A percentile compares a stretch with the other conserved stretches of the same genome.
Conservation (phyloP, 441 rosid genomes). For the Cnidoscolus chayamansa region DNA sequence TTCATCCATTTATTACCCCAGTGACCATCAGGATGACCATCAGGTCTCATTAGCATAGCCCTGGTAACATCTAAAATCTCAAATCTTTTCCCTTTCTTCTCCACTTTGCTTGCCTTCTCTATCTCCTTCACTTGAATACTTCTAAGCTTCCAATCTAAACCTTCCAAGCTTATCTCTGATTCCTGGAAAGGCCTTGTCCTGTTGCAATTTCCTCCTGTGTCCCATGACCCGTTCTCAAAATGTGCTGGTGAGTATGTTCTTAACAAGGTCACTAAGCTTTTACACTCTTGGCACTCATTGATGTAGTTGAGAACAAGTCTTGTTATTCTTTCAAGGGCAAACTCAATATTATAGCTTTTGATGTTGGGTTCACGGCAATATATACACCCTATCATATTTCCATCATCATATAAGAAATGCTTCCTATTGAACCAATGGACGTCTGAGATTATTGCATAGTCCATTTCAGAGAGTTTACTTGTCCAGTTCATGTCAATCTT, state of each 20-base stretch:
- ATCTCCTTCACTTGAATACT: slow-evolving; percentile 48
- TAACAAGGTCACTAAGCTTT: slow-evolving; percentile 33
- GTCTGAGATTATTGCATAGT: slow-evolving; percentile 56
- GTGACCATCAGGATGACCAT: slow-evolving; percentile 66
- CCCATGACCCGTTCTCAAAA: slow-evolving; percentile 79
- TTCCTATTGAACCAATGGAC: slow-evolving; percentile 82
- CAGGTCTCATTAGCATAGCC: slow-evolving; percentile 76
- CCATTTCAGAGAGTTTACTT: slow-evolving; percentile 40
- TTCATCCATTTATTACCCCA: slow-evolving; percentile 73
- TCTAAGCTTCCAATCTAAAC: slow-evolving; percentile 48
- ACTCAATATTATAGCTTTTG: slow-evolving; percentile 30
- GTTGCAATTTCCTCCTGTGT: slow-evolving; percentile 64
- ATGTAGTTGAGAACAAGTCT: slow-evolving; percentile 43
- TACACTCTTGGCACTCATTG: slow-evolving; percentile 37
- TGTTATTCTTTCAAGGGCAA: slow-evolving; percentile 45
- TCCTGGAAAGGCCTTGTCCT: slow-evolving; percentile 48
- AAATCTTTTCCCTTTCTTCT: slow-evolving; percentile 34
- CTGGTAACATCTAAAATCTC: slow-evolving; percentile 57
- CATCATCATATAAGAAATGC: slow-evolving; percentile 43
- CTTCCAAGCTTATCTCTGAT: slow-evolving; percentile 21
- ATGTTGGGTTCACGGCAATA: slow-evolving; percentile 50
- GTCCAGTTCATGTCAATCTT: slow-evolving; percentile 54
- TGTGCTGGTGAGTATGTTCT: slow-evolving; percentile 88
- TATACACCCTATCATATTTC: slow-evolving; percentile 50
- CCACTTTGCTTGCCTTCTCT: slow-evolving; percentile 23